phyloP scores from a whole-genome alignment of 768 basidiomycete genomes.

The Rhizopogon salebrosus region DNA sequence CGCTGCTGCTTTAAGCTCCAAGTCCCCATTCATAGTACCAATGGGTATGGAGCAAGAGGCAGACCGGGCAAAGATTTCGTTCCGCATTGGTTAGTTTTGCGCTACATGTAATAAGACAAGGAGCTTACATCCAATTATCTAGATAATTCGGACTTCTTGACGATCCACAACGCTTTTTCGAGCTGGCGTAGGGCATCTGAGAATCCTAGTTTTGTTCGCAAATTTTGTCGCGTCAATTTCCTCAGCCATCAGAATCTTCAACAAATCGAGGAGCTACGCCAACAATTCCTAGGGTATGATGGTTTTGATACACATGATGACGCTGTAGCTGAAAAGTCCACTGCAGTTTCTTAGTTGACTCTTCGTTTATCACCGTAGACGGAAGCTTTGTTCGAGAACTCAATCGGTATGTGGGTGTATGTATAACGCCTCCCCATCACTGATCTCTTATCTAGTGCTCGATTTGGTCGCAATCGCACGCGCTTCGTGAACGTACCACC shows the following conservation, averaged over 20 bases:
- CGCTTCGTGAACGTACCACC: slow-evolving; percentile 74
- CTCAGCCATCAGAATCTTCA: slow-evolving; percentile 90
- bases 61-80: slow-evolving; percentile 74
- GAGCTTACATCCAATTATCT: slow-evolving; percentile 1
- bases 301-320: slow-evolving; percentile 3
- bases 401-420: slow-evolving; percentile 40
- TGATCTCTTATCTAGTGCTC: slow-evolving; percentile 40
- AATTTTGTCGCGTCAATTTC: slow-evolving; percentile 77
- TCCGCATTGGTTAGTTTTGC: slow-evolving; percentile 58
- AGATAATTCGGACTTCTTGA: slow-evolving; percentile 96
- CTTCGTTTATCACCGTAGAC: slow-evolving; percentile 74
- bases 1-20: slow-evolving; percentile 86
- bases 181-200: slow-evolving; percentile 78
- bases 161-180: slow-evolving; percentile 84
- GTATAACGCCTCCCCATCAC: background rate
- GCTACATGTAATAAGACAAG: background rate
- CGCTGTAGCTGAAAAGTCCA: background rate
- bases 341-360: slow-evolving; percentile 80
- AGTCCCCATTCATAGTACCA: slow-evolving; percentile 88
- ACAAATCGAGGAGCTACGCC: slow-evolving; percentile 94
- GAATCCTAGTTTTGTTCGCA: slow-evolving; percentile 55
- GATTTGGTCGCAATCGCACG: slow-evolving; percentile 68
- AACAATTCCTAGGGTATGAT: slow-evolving; percentile 73
- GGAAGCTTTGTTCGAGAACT: slow-evolving; percentile 63
- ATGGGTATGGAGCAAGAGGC: slow-evolving; percentile 86